Percentiles rank a stretch among this genome's conserved stretches.
These are phyloP conservation scores for Cucumis cinereus DNA, from an alignment of 306 rosid genomes.

Conservation along the genomic window DNA sequence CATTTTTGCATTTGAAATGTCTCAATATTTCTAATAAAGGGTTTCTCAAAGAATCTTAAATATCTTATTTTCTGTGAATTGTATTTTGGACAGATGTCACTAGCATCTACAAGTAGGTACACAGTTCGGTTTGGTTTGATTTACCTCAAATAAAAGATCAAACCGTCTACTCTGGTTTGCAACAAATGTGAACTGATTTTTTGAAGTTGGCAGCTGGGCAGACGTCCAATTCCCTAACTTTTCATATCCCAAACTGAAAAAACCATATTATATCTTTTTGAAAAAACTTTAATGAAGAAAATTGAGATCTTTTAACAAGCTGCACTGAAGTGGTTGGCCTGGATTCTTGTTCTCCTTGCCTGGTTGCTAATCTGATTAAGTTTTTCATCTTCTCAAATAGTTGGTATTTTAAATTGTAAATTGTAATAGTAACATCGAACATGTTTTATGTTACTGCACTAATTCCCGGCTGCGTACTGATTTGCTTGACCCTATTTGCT, in stretches of 20 bases:
- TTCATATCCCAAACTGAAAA: neutral
- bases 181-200: neutral
- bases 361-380: neutral
- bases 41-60: neutral
- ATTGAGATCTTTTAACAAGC: neutral
- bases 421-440: neutral
- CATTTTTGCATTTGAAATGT: neutral
- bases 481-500: slow-evolving; percentile 15
- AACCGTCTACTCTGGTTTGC: neutral
- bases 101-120: neutral
- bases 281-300: neutral
- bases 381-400: neutral
- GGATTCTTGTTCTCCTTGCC: neutral
- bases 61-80: neutral
- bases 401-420: neutral
- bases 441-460: neutral
- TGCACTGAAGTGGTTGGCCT: neutral
- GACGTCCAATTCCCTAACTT: neutral
- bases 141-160: neutral
- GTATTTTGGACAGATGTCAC: neutral
- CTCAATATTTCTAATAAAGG: neutral
- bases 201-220: neutral
- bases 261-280: neutral
- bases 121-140: neutral
- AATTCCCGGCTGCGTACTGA: neutral